Base-by-base conservation (phyloP, 2,329 filamentous ascomycete species). In the Fusarium chuoi region DNA sequence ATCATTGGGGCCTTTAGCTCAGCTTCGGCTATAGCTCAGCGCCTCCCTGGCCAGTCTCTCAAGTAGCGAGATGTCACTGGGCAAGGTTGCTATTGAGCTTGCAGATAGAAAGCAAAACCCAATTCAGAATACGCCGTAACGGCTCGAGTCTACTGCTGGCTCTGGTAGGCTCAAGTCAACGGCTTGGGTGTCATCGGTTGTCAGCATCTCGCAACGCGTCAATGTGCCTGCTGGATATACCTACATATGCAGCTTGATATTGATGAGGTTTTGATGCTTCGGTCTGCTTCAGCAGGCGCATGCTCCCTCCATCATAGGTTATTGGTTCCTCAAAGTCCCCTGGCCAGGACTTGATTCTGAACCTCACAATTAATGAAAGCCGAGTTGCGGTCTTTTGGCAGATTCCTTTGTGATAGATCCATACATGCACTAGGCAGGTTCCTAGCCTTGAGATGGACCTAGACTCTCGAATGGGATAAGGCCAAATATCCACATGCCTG, bases 41-140 rank as follows among this genome's bases (percentile, higher is more conserved):
- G 42, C 36, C 54, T 52, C 45, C 56, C 26, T 48, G 42, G 39
- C 56, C 45, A 71, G 62, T 62, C 67, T 60, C 51, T 41, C 15
- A 38, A 38, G 60, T 57, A 70, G 38, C 36, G 36, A 71, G 45
- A 74, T 74, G 71, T 74, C 71, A 74, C 68, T 51, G 59, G 60
- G 46, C 71, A 74, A 66, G 71, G 70, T 58, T 68, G 49, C 63
- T 55, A 60, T 71, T 61, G 58, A 68, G 42, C 60, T 62, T 46
- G 55, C 45, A 38, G n/a, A 52, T 26, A 52, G 68, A 68, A 60
- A 64, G 54, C 15, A 68, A 70, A 73, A 73, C 65, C 66, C 54
- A 68, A 74, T 61, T 59, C 62, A 71, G 66, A 39, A 56, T 61
- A 58, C 52, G 49, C 62, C 45, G 54, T 35, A 74, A 74, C 58